A percentile compares a stretch with the other conserved stretches of the same genome.
Evolutionary conservation across 2,329 filamentous ascomycete genomes (phyloP).

Genomic region (Conoideocrella luteorostrata): DNA sequence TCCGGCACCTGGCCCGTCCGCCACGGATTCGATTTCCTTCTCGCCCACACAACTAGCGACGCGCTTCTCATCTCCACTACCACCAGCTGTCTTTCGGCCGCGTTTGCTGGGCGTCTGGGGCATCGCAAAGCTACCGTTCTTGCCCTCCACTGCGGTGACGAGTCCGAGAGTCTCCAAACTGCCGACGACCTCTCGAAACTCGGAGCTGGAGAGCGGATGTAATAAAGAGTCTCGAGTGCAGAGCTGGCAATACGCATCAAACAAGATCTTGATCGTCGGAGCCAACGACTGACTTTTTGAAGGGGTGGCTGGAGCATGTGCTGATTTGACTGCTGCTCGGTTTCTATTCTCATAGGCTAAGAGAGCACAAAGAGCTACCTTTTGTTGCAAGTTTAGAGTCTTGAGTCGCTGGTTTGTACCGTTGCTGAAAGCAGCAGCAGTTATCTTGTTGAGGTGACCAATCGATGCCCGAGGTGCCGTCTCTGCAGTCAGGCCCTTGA

Average conservation of each 20-base stretch:
- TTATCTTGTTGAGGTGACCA: constrained; percentile 85
- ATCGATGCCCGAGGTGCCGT: constrained; percentile 86
- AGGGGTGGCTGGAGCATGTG: constrained; percentile 42
- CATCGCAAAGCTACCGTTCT: constrained; percentile 58
- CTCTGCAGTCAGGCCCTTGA: constrained; percentile 60
- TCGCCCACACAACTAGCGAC: constrained; percentile 75
- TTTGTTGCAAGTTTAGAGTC: constrained; percentile 90
- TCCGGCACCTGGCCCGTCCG: constrained; percentile 55
- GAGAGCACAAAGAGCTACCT: constrained; percentile 84
- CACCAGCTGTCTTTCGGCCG: constrained; percentile 49
- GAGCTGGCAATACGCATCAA: constrained; percentile 72
- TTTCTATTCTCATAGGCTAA: constrained; percentile 78
- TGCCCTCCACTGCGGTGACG: constrained; percentile 63
- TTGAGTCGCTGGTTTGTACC: constrained; percentile 79
- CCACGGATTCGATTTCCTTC: constrained; percentile 67
- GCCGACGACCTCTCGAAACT: constrained; percentile 88
- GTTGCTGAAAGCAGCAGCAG: constrained; percentile 82
- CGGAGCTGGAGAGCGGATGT: constrained; percentile 80
- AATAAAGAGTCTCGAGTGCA: constrained; percentile 86
- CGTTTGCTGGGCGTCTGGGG: constrained; percentile 67
- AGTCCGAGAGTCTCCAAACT: constrained; percentile 85
- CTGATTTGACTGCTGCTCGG: constrained; percentile 40
- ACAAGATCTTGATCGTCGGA: constrained; percentile 78
- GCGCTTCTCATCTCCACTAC: constrained; percentile 63
- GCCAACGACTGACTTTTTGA: constrained; percentile 56